phyloP scores from a whole-genome alignment of 1,284 basidiomycete species.

The Meripilus lineatus region DNA sequence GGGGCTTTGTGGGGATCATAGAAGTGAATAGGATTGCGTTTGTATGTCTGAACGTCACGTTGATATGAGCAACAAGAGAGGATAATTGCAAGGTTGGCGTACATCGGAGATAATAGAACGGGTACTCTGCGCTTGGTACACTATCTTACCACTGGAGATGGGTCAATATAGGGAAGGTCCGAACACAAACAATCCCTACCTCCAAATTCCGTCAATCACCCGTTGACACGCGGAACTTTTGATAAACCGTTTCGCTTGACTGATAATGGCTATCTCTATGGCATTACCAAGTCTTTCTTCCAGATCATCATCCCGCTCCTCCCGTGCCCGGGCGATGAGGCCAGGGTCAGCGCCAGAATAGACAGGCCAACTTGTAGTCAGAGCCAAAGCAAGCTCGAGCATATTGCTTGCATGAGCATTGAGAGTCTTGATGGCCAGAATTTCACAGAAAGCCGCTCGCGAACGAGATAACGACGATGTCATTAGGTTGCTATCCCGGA shows the following conservation, averaged over 20 bases:
- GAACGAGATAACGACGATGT: slow-evolving; percentile 67
- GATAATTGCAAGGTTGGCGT: slow-evolving; percentile 22
- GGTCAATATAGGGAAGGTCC: slow-evolving; percentile 4
- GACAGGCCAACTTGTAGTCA: slow-evolving; percentile 86
- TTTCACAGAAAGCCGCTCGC: slow-evolving; percentile 82
- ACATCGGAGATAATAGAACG: slow-evolving; percentile 87
- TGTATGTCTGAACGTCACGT: slow-evolving; percentile 70
- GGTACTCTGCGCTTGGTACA: slow-evolving; percentile 83
- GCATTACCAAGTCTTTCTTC: slow-evolving; percentile 84
- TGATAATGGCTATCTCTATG: slow-evolving; percentile 87
- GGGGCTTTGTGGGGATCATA: slow-evolving; percentile 94
- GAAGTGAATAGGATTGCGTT: slow-evolving; percentile 86
- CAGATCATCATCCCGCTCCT: slow-evolving; percentile 70
- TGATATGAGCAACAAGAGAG: slow-evolving; percentile 2
- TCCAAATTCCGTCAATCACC: slow-evolving; percentile 80
- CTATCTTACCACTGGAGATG: slow-evolving; percentile 68
- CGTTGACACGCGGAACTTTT: slow-evolving; percentile 84
- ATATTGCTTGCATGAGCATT: slow-evolving; percentile 74
- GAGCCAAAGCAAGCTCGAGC: slow-evolving; percentile 72
- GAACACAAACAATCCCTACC: slow-evolving; percentile 35
- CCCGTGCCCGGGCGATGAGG: slow-evolving; percentile 56
- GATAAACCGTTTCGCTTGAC: slow-evolving; percentile 82
- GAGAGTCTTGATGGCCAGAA: slow-evolving; percentile 80
- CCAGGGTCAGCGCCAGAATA: slow-evolving; percentile 77
- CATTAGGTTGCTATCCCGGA: slow-evolving; percentile 65